A percentile compares a stretch with the other conserved stretches of the same genome.
Conservation (phyloP, 345 rosid species). For the Populus deltoides region DNA sequence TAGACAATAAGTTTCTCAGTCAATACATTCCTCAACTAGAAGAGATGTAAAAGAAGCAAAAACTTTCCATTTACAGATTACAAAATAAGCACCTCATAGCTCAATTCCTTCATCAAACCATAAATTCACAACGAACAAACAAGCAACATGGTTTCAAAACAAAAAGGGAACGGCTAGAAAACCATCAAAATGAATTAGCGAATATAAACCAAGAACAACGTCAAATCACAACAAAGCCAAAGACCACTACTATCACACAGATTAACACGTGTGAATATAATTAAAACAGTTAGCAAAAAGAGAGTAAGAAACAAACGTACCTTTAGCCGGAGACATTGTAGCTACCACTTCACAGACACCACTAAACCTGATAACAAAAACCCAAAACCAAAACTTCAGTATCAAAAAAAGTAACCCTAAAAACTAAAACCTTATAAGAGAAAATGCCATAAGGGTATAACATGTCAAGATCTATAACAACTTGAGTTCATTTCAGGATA, state of each 20-base stretch:
- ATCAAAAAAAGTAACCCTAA: too few species aligned
- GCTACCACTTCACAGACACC: background rate
- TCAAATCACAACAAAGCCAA: background rate
- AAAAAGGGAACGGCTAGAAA: background rate
- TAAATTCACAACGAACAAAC: background rate
- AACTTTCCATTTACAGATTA: background rate
- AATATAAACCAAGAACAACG: background rate
- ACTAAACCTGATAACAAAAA: background rate
- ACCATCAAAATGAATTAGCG: background rate
- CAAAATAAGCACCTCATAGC: background rate
- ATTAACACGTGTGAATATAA: background rate
- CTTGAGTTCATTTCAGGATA: background rate
- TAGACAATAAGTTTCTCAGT: background rate
- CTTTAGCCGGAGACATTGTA: slow-evolving; percentile 45
- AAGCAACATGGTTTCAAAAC: background rate
- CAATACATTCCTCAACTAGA: background rate
- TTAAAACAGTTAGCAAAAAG: background rate
- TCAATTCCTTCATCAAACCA: background rate
- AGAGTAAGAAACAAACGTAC: slow-evolving; percentile 2
- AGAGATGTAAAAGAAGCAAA: background rate
- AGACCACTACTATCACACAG: background rate
- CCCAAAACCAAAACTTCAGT: background rate
- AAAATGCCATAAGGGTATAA: background rate
- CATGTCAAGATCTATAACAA: background rate
- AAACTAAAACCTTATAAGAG: background rate